Percentiles rank a stretch among this genome's conserved stretches.
phyloP scores from a whole-genome alignment of 441 rosid species.

The Pelargonium australe region DNA sequence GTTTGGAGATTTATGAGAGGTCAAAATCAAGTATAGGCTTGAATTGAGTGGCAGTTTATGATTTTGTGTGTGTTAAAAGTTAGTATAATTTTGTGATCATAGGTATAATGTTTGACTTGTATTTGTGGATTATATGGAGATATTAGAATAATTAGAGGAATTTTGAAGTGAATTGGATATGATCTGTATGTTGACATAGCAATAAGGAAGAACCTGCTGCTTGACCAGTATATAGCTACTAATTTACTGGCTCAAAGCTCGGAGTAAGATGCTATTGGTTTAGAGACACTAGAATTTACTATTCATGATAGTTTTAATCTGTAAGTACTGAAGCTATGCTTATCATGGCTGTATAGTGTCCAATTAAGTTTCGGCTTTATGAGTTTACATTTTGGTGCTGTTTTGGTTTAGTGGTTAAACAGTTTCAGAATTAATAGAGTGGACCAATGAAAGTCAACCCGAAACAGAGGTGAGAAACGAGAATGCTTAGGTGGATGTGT shows the following conservation, averaged over 20 bases:
- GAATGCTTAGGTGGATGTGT: too few species aligned
- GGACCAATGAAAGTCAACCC: neutral
- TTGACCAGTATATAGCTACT: neutral
- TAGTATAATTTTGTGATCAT: too few species aligned
- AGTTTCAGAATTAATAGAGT: neutral
- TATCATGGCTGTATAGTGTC: neutral
- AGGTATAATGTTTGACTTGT: neutral
- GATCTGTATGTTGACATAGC: neutral
- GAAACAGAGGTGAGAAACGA: neutral
- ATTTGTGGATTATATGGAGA: neutral
- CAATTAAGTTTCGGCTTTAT: neutral
- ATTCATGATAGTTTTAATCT: neutral
- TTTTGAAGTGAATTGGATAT: neutral
- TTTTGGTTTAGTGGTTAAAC: neutral
- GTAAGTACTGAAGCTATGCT: neutral
- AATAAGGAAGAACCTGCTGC: neutral
- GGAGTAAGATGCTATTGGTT: neutral
- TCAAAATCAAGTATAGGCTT: neutral
- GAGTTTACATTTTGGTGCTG: neutral
- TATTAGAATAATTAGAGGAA: neutral
- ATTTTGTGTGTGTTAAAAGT: neutral
- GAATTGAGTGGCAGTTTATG: neutral
- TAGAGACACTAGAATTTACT: conserved; percentile 1
- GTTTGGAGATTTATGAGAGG: neutral
- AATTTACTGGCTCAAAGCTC: neutral